Evolutionary conservation across 2,329 filamentous ascomycete species (phyloP).

Genomic region (Emmonsiellopsis sp.): DNA sequence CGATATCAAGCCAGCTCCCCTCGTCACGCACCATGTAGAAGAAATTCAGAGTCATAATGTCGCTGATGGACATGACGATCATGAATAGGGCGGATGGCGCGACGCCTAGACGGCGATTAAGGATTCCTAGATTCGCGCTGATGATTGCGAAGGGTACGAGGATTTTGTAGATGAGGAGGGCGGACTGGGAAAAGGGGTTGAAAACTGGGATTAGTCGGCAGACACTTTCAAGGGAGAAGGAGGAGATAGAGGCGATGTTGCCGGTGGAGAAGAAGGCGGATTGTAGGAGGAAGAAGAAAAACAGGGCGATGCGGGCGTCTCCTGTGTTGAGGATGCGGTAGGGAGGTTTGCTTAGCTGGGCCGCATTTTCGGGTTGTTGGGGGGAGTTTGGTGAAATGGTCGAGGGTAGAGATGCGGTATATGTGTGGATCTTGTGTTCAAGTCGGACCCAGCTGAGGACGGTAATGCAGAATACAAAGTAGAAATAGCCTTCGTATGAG

Average conservation of each 20-base stretch:
- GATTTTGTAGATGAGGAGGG: constrained; percentile 77
- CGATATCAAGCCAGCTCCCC: constrained; percentile 94
- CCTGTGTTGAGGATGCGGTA: constrained; percentile 65
- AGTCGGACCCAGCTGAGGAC: constrained; percentile 86
- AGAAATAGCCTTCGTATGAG: constrained; percentile 94
- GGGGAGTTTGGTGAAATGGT: constrained; percentile 4
- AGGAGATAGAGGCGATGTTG: constrained; percentile 87
- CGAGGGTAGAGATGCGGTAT: constrained; percentile 19
- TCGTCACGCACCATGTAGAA: constrained; percentile 98
- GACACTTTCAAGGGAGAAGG: constrained; percentile 89
- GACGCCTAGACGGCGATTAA: constrained; percentile 76
- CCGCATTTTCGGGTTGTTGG: constrained; percentile 17
- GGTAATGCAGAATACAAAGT: constrained; percentile 75
- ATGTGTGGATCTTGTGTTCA: constrained; percentile 64
- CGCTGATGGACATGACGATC: constrained; percentile 83
- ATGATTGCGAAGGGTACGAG: constrained; percentile 90
- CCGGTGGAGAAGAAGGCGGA: constrained; percentile 95
- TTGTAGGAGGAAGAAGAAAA: constrained; percentile 91
- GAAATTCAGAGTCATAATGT: constrained; percentile 88
- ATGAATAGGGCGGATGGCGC: constrained; percentile 88
- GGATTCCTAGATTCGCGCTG: constrained; percentile 84
- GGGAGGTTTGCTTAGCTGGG: constrained; percentile 10
- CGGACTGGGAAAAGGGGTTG: constrained; percentile 83
- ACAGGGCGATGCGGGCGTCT: constrained; percentile 82
- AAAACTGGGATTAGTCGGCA: constrained; percentile 82